These are phyloP conservation scores for Lotmaria passim DNA, from an alignment of 208 protist genomes.

Conservation along the genomic window DNA sequence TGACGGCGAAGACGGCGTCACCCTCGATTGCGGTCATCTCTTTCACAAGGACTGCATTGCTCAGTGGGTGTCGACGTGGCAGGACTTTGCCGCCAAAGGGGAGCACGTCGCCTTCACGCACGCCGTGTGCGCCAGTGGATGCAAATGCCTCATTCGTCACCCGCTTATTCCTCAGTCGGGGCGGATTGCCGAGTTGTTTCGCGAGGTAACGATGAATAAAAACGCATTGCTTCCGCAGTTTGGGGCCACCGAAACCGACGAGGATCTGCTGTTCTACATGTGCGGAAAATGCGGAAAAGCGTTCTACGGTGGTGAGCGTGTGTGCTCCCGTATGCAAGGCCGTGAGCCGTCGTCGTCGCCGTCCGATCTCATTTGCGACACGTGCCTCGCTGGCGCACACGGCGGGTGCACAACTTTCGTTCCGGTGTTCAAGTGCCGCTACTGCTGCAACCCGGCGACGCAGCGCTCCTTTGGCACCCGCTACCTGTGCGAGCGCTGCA, in stretches of 20 bases:
- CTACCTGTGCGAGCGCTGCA: conserved; percentile 81
- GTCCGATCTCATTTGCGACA: conserved; percentile 73
- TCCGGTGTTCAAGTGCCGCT: conserved; percentile 83
- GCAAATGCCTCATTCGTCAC: conserved; percentile 78
- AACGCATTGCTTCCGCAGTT: conserved; percentile 31
- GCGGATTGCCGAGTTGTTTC: conserved; percentile 46
- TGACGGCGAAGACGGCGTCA: conserved; percentile 69
- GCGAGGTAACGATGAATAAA: conserved; percentile 33
- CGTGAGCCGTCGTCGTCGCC: conserved; percentile 67
- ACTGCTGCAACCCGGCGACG: conserved; percentile 90
- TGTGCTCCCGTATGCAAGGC: conserved; percentile 73
- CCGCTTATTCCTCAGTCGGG: conserved; percentile 47
- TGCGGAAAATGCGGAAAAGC: conserved; percentile 66
- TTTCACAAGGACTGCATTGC: conserved; percentile 84
- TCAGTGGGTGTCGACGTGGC: conserved; percentile 71
- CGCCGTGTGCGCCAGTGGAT: conserved; percentile 82
- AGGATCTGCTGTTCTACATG: conserved; percentile 84
- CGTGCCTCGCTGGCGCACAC: conserved; percentile 42
- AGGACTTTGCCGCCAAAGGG: conserved; percentile 70
- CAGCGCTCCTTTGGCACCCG: conserved; percentile 85
- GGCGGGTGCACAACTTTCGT: conserved; percentile 4
- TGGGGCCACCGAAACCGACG: conserved; percentile 48
- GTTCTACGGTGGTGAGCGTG: conserved; percentile 80
- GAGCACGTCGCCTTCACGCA: conserved; percentile 86
- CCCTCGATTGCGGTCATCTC: conserved; percentile 84